Conservation (phyloP, 2,329 filamentous ascomycete genomes). For the Monilinia fructigena region DNA sequence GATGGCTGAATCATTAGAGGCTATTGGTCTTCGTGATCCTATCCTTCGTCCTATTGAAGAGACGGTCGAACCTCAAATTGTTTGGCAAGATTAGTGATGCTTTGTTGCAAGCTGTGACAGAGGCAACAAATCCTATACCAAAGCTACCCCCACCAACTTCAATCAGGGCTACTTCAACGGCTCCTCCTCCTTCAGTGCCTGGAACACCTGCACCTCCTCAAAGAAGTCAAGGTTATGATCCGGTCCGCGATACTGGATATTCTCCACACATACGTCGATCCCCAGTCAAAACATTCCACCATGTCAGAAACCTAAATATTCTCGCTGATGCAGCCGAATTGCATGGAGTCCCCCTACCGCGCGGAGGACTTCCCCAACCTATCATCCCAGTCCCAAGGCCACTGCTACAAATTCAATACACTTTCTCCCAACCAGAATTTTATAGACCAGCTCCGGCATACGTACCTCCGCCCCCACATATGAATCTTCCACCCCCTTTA, state of each 20-base stretch:
- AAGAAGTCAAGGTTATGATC: constrained; percentile 31
- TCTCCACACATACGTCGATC: constrained; percentile 20
- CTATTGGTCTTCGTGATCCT: constrained; percentile 21
- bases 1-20: constrained; percentile 21
- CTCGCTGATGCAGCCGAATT: constrained; percentile 22
- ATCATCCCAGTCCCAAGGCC: neutral
- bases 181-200: constrained; percentile 18
- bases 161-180: constrained; percentile 15
- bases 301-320: constrained; percentile 5
- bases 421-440: constrained; percentile 12
- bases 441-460: constrained; percentile 1
- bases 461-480: constrained; percentile 14
- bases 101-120: constrained; percentile 12
- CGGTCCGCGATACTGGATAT: constrained; percentile 30
- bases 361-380: constrained; percentile 2
- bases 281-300: constrained; percentile 9
- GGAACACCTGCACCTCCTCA: constrained; percentile 22
- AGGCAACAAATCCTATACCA: neutral
- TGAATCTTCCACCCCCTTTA: constrained; percentile 8
- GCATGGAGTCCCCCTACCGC: neutral
- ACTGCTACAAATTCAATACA: constrained; percentile 10
- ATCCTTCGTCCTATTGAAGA: constrained; percentile 16
- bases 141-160: constrained; percentile 15
- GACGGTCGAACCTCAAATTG: neutral
- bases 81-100: constrained; percentile 17